These are phyloP conservation scores for Excoecaria cochinchinensis DNA, from an alignment of 345 rosid species.

Conservation along the genomic window DNA sequence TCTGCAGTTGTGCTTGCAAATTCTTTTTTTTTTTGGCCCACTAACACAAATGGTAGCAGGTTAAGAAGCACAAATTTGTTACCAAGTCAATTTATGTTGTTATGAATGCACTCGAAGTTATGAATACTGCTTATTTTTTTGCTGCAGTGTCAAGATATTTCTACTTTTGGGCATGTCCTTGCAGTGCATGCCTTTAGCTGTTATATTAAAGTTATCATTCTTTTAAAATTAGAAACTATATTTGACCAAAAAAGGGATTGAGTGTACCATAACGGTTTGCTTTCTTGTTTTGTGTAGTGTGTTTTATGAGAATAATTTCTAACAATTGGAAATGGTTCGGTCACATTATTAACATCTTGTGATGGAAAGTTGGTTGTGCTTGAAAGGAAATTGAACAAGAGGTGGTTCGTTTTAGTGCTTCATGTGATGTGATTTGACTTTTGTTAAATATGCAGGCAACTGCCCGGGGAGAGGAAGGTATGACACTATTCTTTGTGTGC, in stretches of 20 bases:
- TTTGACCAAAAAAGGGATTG: too few relatives aligned
- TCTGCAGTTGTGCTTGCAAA: background rate
- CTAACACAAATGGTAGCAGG: too few relatives aligned
- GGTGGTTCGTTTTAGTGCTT: too few relatives aligned
- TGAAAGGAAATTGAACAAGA: background rate
- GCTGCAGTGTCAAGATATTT: too few relatives aligned
- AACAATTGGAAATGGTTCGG: too few relatives aligned
- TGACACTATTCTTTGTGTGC: conserved; percentile 88
- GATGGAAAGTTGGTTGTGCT: background rate
- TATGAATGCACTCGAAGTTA: too few relatives aligned
- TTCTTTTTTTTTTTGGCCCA: background rate
- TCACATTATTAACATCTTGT: background rate
- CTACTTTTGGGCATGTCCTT: background rate
- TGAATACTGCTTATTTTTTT: too few relatives aligned
- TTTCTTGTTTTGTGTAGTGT: background rate
- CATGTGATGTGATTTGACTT: background rate
- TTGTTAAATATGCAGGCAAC: conserved; percentile 35
- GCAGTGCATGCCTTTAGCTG: background rate
- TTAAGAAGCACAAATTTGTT: too few relatives aligned
- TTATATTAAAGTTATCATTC: background rate
- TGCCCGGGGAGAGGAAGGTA: conserved; percentile 89
- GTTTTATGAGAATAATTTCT: background rate
- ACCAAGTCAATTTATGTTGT: too few relatives aligned
- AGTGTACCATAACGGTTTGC: background rate
- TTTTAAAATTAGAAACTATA: too few relatives aligned